Conservation (phyloP, 1,284 basidiomycete species). For the Cerrena zonata region DNA sequence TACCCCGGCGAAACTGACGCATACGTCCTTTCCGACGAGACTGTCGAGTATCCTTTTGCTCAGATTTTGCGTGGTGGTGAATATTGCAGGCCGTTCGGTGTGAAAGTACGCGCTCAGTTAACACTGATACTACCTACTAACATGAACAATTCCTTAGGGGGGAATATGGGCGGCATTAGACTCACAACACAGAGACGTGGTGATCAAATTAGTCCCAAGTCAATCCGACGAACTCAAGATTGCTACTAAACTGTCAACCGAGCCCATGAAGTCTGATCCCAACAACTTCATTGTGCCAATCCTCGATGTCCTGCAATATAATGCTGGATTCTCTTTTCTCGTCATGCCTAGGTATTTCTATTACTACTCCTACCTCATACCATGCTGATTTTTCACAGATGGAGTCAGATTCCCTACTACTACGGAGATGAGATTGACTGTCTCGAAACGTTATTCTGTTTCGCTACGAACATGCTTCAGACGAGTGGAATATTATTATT, state of each 20-base stretch:
- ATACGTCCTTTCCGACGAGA: neutral
- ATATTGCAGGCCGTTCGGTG: neutral
- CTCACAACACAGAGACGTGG: neutral
- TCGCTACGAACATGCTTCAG: neutral
- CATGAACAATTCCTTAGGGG: neutral
- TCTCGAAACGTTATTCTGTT: neutral
- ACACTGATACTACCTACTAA: neutral
- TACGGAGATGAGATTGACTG: neutral
- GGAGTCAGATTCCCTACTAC: neutral
- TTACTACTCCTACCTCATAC: neutral
- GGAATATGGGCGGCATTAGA: neutral
- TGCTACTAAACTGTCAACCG: neutral
- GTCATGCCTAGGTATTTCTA: neutral
- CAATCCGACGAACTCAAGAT: neutral
- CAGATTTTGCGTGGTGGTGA: neutral
- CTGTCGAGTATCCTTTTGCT: neutral
- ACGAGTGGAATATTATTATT: neutral
- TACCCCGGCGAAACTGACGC: neutral
- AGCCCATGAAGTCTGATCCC: neutral
- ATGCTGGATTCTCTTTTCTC: neutral
- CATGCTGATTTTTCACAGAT: no score
- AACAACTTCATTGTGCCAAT: neutral
- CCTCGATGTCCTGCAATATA: neutral
- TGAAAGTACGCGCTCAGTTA: neutral
- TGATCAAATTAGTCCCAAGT: neutral